Evolutionary conservation across 306 rosid species (phyloP).

Genomic region (Malus fusca): DNA sequence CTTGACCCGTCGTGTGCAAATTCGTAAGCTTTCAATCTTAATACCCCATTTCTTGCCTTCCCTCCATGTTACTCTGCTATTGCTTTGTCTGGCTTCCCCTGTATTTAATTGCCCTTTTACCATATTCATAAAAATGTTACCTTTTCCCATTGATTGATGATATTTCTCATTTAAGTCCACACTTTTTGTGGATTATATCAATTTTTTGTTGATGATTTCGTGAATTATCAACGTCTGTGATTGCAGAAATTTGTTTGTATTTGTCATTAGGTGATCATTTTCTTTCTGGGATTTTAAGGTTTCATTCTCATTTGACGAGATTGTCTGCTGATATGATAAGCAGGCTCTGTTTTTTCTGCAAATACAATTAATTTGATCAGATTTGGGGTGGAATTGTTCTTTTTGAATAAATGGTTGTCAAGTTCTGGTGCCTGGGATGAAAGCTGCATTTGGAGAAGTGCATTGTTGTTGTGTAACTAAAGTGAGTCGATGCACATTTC

Average conservation of each 20-base stretch:
- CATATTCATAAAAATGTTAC: neutral
- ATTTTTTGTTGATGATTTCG: neutral
- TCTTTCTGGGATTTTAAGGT: conserved; percentile 3
- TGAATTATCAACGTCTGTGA: neutral
- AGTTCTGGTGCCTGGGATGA: conserved; percentile 3
- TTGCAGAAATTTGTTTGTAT: conserved; percentile 1
- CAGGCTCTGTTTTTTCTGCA: neutral
- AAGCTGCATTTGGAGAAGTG: conserved; percentile 11
- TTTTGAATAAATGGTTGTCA: neutral
- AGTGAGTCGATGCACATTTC: conserved; percentile 14
- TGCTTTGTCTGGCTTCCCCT: neutral
- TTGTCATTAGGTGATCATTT: neutral
- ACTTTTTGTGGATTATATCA: neutral
- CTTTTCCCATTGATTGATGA: neutral
- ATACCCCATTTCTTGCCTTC: conserved; percentile 12
- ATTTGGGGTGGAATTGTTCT: neutral
- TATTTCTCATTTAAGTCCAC: neutral
- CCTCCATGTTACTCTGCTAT: neutral
- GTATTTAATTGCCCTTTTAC: neutral
- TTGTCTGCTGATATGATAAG: neutral
- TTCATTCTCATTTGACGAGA: neutral
- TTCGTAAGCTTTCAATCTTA: conserved; percentile 18
- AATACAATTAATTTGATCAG: neutral
- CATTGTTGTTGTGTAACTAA: conserved; percentile 4
- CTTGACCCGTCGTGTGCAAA: conserved; percentile 50